These are phyloP conservation scores for Pythium dissotocum DNA, from an alignment of 352 stramenopile genomes.

Conservation along the genomic window DNA sequence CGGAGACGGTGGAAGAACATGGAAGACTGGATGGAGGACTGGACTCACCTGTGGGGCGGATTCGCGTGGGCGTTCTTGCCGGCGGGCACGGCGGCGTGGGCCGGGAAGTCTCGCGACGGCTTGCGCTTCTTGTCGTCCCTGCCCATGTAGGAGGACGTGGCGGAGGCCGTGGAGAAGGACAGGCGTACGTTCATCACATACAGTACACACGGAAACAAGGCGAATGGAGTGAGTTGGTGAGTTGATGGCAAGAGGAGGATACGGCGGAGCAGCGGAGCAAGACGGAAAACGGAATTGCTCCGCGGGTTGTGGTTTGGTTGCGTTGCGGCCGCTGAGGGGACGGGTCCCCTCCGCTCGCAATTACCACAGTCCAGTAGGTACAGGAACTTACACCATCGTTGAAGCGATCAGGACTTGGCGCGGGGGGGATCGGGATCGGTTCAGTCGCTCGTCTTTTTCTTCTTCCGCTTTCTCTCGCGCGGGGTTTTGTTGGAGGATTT, in stretches of 20 bases:
- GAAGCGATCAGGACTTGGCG: constrained; percentile 16
- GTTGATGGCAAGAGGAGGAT: not conserved
- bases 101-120: constrained; percentile 76
- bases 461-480: constrained; percentile 11
- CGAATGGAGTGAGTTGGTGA: constrained; percentile 11
- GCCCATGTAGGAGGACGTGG: constrained; percentile 14
- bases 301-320: not conserved
- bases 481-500: constrained; percentile 9
- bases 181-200: constrained; percentile 22
- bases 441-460: constrained; percentile 13
- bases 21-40: not conserved
- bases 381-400: constrained; percentile 28
- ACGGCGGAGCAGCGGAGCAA: not conserved
- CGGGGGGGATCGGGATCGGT: constrained; percentile 1
- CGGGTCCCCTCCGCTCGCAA: not conserved
- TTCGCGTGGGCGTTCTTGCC: constrained; percentile 40
- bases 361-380: not conserved
- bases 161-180: constrained; percentile 20
- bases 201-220: not conserved
- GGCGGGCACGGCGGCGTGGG: constrained; percentile 62
- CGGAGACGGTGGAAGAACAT: not conserved
- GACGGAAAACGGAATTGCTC: not conserved
- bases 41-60: constrained; percentile 25
- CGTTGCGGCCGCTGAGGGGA: not conserved
- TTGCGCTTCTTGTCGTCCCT: constrained; percentile 87